Base-by-base conservation (phyloP, 805 yeast genomes). In the Cyberlindnera meyerae region DNA sequence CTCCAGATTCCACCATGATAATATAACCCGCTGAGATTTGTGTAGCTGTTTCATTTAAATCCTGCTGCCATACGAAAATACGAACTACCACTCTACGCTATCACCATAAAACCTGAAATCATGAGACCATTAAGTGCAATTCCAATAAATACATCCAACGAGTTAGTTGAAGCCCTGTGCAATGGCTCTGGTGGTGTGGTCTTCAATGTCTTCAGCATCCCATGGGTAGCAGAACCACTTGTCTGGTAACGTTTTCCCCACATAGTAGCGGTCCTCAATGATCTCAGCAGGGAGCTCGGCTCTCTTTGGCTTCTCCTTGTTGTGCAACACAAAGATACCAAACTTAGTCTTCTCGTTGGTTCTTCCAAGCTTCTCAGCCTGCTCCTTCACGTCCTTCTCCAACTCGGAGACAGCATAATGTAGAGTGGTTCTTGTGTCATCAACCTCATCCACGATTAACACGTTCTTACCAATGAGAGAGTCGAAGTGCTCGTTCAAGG, bases 141-240 rank as follows among this genome's bases (percentile, higher is more conserved):
- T n/a, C n/a, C n/a, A n/a, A n/a, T n/a, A n/a, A n/a, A n/a, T n/a
- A n/a, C n/a, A n/a, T n/a, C n/a, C 13, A 24, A 16, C 31, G 16
- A 24, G 5, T 29, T 44, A 75, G 49, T 67, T 68, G 57, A 80
- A 75, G 24, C 88, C 89, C 62, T 84, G 94, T 35, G 62, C 66
- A 36, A 65, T 63, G 20, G 94, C 90, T 25, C 56, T 53, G 46
- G 66, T 66, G 17, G 93, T 80, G 57, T 85, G 95, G 44, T 68
- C 69, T 52, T 83, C 95, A 48, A 85, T 86, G 60, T 85, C 93
- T 18, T 60, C 63, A 14, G 93, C 82, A 57, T 86, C 95, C 94
- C 95, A 85, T 27, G 95, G 95, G 60, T 86, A 85, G 28, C 90
- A 88, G 50, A 85, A 77, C 95, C 95, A 85, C 52, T 65, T 66